phyloP scores from a whole-genome alignment of 1,284 basidiomycete species.

The Cryptococcus jaspeensis region DNA sequence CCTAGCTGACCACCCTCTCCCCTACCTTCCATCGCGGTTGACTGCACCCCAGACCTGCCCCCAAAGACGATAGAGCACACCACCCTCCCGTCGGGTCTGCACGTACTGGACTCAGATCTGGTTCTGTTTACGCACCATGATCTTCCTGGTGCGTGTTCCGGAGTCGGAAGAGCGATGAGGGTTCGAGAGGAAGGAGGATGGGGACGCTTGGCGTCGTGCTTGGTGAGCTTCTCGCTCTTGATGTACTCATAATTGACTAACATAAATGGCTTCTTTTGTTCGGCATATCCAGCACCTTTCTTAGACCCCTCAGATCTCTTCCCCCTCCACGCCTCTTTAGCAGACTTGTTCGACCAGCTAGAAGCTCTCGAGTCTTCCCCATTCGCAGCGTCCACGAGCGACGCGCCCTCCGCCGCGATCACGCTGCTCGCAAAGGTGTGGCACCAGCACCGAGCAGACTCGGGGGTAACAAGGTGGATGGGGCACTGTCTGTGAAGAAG shows the following conservation, averaged over 20 bases:
- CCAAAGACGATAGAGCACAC: constrained; percentile 37
- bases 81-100: constrained; percentile 42
- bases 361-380: constrained; percentile 22
- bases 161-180: constrained; percentile 21
- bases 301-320: constrained; percentile 22
- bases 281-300: constrained; percentile 13
- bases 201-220: constrained; percentile 43
- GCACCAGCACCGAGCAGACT: constrained; percentile 12
- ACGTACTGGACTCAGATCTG: constrained; percentile 33
- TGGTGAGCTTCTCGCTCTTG: constrained; percentile 20
- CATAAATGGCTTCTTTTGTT: background rate
- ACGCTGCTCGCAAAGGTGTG: constrained; percentile 13
- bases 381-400: constrained; percentile 10
- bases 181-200: constrained; percentile 41
- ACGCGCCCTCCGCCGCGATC: constrained; percentile 6
- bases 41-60: constrained; percentile 18
- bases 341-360: constrained; percentile 32
- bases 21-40: background rate
- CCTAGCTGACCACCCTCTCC: background rate
- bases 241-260: no score
- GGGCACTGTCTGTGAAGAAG: background rate
- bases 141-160: constrained; percentile 35
- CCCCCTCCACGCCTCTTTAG: constrained; percentile 22
- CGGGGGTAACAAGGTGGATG: background rate
- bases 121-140: constrained; percentile 33